Evolutionary conservation across 306 rosid species (phyloP), one percentile per base, ranked within the genome.

Genomic region (Sophora flavescens): DNA sequence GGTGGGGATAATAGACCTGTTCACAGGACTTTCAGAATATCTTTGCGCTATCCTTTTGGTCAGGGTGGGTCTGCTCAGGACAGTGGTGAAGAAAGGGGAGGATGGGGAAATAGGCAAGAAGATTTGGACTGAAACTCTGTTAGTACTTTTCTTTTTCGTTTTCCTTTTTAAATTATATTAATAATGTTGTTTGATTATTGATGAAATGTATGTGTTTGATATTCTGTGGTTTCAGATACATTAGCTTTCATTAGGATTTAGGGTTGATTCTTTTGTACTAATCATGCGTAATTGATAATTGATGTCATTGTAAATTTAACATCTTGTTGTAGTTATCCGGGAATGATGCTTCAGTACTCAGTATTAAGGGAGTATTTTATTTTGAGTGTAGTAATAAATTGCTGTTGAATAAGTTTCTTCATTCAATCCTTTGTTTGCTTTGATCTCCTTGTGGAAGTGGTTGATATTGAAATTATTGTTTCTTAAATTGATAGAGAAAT

Each of bases 21-120:
- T 32, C 88, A 41, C 16, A 70, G 88, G 71, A 85, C 86, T 82
- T 53, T 85, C 36, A 85, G 88, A 68, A 82, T 85, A 70, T 70
- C 52, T 33, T 60, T 85, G 82, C 70, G 84, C 26, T 67, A 65
- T 70, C 86, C 88, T 56, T 78, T 69, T 64, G 81, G 78, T 53
- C 63, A 32, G 1, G 76, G 77, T 17, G 84, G 50, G 14, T 78
- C 82, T 60, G 44, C 61, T 26, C 84, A 82, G 22, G 82, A 75
- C 52, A 44, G 62, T 42, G 50, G 66, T 53, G 84, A 53, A 59
- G 84, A 53, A 59, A 72, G 84, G 36, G 74, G 82, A 35, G 74
- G 82, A 32, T 30, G 30, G 79, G 81, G 62, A 50, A 30, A 17
- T 58, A 63, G 80, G 72, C 82, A 58, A 53, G 82, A 80, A 52